Conservation (phyloP, 2,329 filamentous ascomycete species). For the Diaporthe nobilis region DNA sequence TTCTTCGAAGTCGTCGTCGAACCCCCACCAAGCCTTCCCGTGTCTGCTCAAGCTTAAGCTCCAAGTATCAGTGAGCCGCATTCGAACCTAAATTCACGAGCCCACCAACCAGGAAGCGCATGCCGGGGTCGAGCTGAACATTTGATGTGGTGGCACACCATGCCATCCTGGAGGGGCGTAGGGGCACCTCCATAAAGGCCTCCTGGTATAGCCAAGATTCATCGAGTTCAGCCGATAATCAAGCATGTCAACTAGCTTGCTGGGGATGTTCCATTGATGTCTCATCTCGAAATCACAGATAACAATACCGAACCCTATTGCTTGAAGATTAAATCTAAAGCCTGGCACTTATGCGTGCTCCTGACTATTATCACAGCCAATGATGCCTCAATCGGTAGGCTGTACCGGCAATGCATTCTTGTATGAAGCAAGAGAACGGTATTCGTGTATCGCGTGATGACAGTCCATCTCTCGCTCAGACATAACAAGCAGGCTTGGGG, state of each 20-base stretch:
- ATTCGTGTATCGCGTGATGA: neutral
- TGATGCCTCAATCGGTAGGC: neutral
- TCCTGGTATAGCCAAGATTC: slow-evolving; percentile 5
- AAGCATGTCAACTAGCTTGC: neutral
- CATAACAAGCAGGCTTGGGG: neutral
- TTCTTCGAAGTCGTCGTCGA: neutral
- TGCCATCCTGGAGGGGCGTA: neutral
- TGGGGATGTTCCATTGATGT: slow-evolving; percentile 34
- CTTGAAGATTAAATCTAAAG: slow-evolving; percentile 3
- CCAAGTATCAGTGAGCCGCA: neutral
- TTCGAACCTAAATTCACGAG: neutral
- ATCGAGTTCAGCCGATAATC: neutral
- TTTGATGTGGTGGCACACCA: neutral
- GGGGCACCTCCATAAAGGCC: neutral
- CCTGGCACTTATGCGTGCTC: slow-evolving; percentile 10
- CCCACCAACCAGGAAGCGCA: neutral
- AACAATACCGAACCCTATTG: slow-evolving; percentile 23
- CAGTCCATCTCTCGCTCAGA: neutral
- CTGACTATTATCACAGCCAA: neutral
- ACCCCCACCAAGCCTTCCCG: neutral
- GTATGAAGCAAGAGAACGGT: neutral
- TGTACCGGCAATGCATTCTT: neutral
- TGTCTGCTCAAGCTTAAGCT: neutral
- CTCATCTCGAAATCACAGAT: slow-evolving; percentile 32
- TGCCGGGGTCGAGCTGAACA: neutral